Base-by-base conservation (phyloP, 1,139 yeast species). In the Trichomonascaceae sp. region DNA sequence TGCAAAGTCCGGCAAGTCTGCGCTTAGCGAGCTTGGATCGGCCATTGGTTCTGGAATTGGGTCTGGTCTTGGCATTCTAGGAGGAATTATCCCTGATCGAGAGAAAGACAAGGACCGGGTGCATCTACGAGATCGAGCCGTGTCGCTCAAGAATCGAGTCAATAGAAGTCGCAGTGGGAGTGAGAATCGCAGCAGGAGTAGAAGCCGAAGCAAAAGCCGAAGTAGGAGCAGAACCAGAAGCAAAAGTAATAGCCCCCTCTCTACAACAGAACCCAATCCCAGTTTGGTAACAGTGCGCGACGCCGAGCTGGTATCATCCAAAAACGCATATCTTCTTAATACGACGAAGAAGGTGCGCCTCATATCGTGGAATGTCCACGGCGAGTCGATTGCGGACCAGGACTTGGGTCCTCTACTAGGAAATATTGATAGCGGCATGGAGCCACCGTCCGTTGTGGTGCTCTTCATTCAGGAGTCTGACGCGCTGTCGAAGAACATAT, bases 391-490 rank as follows among this genome's bases (percentile, higher is more conserved):
- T 17, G 50, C 47, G n/a, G 52, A 43, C 25, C 44, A 33, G 29
- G 45, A 43, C 27, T 31, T 43, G 4, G 39, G 43, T 5, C 48
- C 45, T 23, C 34, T 52, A 28, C 37, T 55, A 16, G 47, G 48
- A 3, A 26, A 42, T 18, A 48, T 52, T 11, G 25, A 43, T 18
- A 14, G 31, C 9, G 4, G 23, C 15, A n/a, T n/a, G n/a, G 11
- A 14, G 4, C 25, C 17, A 3, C 30, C 30, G n/a, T 33, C 29
- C 30, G 37, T 71, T 1, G 62, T 64, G 37, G 57, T 66, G 4
- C 41, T 70, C 4, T 64, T 64, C 5, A 54, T 71, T 36, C 77
- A 71, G 43, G 77, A 71, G 41, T 60, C 73, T 1, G 65, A 71
- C n/a, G 65, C 71, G 2, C 50, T 71, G 28, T 62, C 72, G 3